These are phyloP conservation scores for Backusella circina DNA, from an alignment of 192 early-diverging fungal species.

Conservation along the genomic window DNA sequence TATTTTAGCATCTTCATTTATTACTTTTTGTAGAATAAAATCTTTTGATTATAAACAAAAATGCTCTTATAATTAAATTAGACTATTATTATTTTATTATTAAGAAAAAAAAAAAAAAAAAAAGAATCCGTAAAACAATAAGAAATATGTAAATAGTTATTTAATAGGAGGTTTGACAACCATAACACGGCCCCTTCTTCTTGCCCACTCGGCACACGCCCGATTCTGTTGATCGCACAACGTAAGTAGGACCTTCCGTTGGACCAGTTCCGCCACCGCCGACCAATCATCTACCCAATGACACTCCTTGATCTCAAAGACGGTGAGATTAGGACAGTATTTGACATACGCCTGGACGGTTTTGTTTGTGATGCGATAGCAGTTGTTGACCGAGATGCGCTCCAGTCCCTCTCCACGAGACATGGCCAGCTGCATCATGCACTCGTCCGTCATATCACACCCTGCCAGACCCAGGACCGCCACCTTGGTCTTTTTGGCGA, in stretches of 20 bases:
- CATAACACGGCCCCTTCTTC: slow-evolving; percentile 26
- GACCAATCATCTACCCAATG: slow-evolving; percentile 46
- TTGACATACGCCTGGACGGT: slow-evolving; percentile 41
- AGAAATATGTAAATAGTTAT: slow-evolving; percentile 8
- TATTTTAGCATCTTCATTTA: neutral
- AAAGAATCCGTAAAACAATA: neutral
- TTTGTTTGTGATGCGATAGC: slow-evolving; percentile 39
- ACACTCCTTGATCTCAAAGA: slow-evolving; percentile 53
- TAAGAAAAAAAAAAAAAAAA: too few species aligned
- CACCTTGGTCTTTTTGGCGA: slow-evolving; percentile 42
- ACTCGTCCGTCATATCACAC: slow-evolving; percentile 45
- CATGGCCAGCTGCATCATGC: slow-evolving; percentile 40
- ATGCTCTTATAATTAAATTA: too few species aligned
- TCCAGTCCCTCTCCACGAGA: slow-evolving; percentile 32
- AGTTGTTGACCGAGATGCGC: slow-evolving; percentile 45
- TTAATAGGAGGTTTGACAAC: slow-evolving; percentile 46
- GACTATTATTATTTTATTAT: too few species aligned
- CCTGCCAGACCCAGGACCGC: slow-evolving; percentile 47
- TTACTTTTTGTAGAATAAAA: neutral
- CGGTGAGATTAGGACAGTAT: slow-evolving; percentile 42
- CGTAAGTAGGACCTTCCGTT: slow-evolving; percentile 40
- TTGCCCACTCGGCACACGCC: slow-evolving; percentile 38
- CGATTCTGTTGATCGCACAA: slow-evolving; percentile 44
- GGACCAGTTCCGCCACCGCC: slow-evolving; percentile 40
- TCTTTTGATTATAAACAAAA: neutral